phyloP scores from a whole-genome alignment of 176 grass and related monocot species.

The Oryza brachyantha region DNA sequence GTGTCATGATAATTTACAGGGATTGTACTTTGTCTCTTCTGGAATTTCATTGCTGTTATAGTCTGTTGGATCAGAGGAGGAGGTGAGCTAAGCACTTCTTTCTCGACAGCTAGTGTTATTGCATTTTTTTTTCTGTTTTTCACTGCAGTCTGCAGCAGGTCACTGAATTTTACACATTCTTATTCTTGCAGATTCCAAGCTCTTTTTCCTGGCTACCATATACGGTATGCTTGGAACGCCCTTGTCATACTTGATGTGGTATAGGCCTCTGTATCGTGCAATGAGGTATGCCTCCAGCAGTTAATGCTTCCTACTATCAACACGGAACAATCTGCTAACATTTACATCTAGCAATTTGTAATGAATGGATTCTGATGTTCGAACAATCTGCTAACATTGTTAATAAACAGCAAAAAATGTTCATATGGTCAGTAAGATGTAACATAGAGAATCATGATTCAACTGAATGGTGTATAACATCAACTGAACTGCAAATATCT shows the following conservation, averaged over 20 bases:
- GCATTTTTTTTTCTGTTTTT: conserved; percentile 6
- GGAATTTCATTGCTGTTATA: conserved; percentile 86
- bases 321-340: background rate
- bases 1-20: conserved; percentile 50
- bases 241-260: conserved; percentile 92
- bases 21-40: conserved; percentile 81
- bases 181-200: conserved; percentile 60
- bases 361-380: background rate
- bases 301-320: background rate
- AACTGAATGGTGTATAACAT: background rate
- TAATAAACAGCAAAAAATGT: background rate
- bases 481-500: background rate
- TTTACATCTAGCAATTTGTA: background rate
- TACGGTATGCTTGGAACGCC: conserved; percentile 87
- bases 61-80: conserved; percentile 95
- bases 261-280: conserved; percentile 84
- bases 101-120: conserved; percentile 3
- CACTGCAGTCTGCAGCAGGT: background rate
- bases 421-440: background rate
- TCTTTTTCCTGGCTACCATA: conserved; percentile 90
- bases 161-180: conserved; percentile 24
- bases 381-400: background rate
- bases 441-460: background rate
- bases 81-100: conserved; percentile 48
- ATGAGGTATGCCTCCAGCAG: conserved; percentile 57